A percentile compares a stretch with the other conserved stretches of the same genome.
Evolutionary conservation across 2,329 filamentous ascomycete genomes (phyloP).

Genomic region (Aschersonia sp.): DNA sequence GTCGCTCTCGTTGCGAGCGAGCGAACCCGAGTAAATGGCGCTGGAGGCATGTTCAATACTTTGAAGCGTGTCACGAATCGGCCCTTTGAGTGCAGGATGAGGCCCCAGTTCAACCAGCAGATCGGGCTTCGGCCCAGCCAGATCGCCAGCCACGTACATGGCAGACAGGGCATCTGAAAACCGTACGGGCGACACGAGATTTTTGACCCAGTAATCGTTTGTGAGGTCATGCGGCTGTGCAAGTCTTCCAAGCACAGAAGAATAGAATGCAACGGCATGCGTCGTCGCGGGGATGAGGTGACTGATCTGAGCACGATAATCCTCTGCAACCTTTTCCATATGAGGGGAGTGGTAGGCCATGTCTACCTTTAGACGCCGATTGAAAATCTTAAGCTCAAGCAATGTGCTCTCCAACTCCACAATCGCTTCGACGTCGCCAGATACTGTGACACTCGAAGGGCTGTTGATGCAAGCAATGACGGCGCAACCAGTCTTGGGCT

Average conservation of each 20-base stretch:
- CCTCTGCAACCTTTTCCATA: conserved; percentile 7
- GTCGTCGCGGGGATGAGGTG: not conserved
- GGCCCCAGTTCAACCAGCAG: conserved; percentile 28
- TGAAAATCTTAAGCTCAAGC: conserved; percentile 13
- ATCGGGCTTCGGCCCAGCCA: not conserved
- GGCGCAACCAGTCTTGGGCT: not conserved
- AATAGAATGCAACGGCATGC: not conserved
- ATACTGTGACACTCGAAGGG: conserved; percentile 13
- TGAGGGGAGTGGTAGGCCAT: conserved; percentile 11
- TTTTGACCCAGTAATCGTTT: conserved; percentile 9
- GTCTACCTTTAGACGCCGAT: conserved; percentile 16
- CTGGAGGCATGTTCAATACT: not conserved
- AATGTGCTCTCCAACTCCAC: conserved; percentile 9
- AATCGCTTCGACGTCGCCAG: conserved; percentile 13
- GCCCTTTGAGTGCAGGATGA: conserved; percentile 27
- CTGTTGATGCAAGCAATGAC: conserved; percentile 12
- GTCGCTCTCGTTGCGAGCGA: not conserved
- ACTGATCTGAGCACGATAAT: not conserved
- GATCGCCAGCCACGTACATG: not conserved
- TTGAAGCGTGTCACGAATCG: conserved; percentile 22
- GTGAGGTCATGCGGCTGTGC: not conserved
- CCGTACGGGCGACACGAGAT: conserved; percentile 12
- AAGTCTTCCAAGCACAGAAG: not conserved
- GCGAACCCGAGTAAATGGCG: not conserved
- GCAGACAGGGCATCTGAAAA: conserved; percentile 2